A percentile compares a stretch with the other conserved stretches of the same genome.
Conservation (phyloP, 2,329 filamentous ascomycete genomes). For the Akanthomyces lecanii region DNA sequence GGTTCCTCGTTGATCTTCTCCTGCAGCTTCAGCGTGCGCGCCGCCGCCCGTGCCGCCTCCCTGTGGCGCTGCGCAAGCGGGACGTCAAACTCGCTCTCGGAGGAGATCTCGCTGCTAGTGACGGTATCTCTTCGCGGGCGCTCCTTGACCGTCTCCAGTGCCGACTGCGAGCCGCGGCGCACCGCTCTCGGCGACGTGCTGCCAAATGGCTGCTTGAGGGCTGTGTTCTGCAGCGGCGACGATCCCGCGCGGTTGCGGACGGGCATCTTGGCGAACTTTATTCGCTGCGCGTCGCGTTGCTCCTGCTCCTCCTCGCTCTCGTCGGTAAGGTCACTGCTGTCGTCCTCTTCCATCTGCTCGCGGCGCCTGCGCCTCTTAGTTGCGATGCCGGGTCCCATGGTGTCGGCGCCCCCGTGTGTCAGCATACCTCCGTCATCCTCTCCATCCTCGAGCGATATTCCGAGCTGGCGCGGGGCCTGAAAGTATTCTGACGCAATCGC, state of each 20-base stretch:
- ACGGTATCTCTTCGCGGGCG: slow-evolving; percentile 68
- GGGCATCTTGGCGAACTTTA: slow-evolving; percentile 96
- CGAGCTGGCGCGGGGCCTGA: slow-evolving; percentile 61
- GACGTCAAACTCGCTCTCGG: slow-evolving; percentile 72
- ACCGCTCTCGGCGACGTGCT: slow-evolving; percentile 45
- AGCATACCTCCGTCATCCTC: slow-evolving; percentile 70
- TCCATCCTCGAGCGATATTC: slow-evolving; percentile 64
- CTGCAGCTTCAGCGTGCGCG: slow-evolving; percentile 35
- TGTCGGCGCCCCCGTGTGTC: slow-evolving; percentile 63
- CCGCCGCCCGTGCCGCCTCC: slow-evolving; percentile 56
- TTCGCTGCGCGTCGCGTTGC: slow-evolving; percentile 76
- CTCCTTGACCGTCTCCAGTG: slow-evolving; percentile 66
- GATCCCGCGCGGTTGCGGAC: slow-evolving; percentile 81
- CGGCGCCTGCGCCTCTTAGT: slow-evolving; percentile 62
- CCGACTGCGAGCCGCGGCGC: slow-evolving; percentile 66
- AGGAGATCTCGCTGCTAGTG: slow-evolving; percentile 78
- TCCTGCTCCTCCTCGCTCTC: slow-evolving; percentile 78
- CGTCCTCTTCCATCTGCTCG: slow-evolving; percentile 77
- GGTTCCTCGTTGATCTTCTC: slow-evolving; percentile 38
- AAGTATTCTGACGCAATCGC: slow-evolving; percentile 82
- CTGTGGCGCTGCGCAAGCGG: slow-evolving; percentile 60
- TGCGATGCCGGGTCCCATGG: slow-evolving; percentile 62
- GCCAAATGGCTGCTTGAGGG: slow-evolving; percentile 50
- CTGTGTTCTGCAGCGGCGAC: slow-evolving; percentile 72
- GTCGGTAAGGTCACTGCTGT: slow-evolving; percentile 80